Conservation (phyloP, 371 early-diverging fungal species). For the Zopfochytrium polystomum region DNA sequence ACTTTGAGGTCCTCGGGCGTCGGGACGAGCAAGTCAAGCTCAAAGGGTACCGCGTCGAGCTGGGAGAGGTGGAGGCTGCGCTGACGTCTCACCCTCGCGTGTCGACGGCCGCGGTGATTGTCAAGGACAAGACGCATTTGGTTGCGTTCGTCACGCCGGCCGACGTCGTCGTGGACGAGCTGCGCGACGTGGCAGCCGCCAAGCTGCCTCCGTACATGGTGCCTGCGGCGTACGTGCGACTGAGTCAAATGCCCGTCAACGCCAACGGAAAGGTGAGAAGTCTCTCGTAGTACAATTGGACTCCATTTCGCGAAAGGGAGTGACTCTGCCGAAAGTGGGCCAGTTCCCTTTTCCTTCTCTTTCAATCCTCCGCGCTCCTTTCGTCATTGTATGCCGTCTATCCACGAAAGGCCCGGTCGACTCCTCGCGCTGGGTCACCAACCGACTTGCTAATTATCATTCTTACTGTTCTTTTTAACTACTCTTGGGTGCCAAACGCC, state of each 20-base stretch:
- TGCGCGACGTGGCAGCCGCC: conserved; percentile 5
- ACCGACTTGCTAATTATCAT: no score
- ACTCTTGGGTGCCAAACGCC: neutral
- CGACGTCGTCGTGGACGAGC: conserved; percentile 7
- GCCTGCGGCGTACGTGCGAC: conserved; percentile 16
- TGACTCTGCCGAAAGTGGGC: no score
- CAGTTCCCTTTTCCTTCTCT: no score
- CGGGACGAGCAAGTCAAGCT: no score
- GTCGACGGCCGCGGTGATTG: conserved; percentile 19
- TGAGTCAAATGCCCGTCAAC: conserved; percentile 24
- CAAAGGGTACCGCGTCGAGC: conserved; percentile 48
- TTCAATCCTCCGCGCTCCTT: no score
- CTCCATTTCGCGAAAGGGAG: no score
- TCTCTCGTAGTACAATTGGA: neutral
- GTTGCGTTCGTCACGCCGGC: conserved; percentile 28
- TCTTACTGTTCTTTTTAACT: neutral
- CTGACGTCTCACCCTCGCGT: conserved; percentile 12
- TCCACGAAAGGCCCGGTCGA: no score
- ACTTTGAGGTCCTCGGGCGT: conserved; percentile 33
- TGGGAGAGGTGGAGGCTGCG: conserved; percentile 38
- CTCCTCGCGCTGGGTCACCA: no score
- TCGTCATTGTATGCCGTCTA: no score
- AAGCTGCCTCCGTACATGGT: conserved; percentile 35
- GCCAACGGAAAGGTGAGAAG: conserved; percentile 30
- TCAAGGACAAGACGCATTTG: conserved; percentile 12